Conservation (phyloP, 2,329 filamentous ascomycete species). For the Ophiostoma australiae region DNA sequence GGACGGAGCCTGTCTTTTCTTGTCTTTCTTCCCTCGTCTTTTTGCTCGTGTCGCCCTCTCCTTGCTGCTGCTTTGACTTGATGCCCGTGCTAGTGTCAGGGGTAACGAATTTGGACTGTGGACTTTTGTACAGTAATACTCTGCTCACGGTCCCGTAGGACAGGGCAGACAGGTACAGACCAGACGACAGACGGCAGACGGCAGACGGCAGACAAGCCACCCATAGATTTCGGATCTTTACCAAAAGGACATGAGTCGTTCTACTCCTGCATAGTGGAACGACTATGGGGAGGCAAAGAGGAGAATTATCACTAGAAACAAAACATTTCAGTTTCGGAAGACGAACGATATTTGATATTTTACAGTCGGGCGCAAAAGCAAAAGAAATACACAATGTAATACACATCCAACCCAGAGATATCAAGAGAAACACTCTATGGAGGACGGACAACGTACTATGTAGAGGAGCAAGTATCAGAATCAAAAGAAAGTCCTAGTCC, state of each 20-base stretch:
- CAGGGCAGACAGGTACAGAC: not conserved
- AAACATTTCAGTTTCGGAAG: constrained; percentile 3
- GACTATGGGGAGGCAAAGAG: not conserved
- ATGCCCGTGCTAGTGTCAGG: constrained; percentile 7
- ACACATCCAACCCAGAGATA: too few species aligned
- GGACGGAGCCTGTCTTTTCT: not conserved
- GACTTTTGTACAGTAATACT: too few species aligned
- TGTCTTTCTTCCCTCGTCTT: not conserved
- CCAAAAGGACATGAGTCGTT: not conserved
- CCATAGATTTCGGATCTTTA: not conserved
- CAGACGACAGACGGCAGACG: not conserved
- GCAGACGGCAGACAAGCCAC: not conserved
- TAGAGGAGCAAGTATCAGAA: not conserved
- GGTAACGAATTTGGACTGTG: not conserved
- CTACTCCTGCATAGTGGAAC: not conserved
- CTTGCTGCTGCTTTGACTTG: not conserved
- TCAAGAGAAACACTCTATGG: too few species aligned
- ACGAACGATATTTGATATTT: not conserved
- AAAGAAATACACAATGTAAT: not conserved
- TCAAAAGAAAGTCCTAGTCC: not conserved
- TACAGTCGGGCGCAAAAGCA: not conserved
- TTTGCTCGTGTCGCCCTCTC: not conserved
- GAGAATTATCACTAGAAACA: not conserved
- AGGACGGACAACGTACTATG: too few species aligned
- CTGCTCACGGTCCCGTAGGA: not conserved